phyloP scores from a whole-genome alignment of 2,329 filamentous ascomycete genomes.

The Sporothrix pseudoabietina region DNA sequence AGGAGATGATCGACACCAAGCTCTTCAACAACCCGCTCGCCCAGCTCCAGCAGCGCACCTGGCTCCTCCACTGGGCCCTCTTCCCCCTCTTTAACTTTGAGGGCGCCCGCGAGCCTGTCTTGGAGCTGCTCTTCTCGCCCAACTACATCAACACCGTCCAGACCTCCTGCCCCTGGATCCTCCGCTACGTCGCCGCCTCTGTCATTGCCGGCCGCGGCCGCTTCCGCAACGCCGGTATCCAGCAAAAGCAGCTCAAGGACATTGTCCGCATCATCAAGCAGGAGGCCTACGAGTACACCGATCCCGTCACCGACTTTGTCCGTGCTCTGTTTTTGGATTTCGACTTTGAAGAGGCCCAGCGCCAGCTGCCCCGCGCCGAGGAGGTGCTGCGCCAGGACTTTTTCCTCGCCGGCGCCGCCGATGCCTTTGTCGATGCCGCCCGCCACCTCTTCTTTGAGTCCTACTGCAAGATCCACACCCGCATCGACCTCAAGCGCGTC shows the following conservation, averaged over 20 bases:
- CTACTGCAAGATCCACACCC: conserved; percentile 99
- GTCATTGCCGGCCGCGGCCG: conserved; percentile 91
- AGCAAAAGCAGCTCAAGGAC: conserved; percentile 99
- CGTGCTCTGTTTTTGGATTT: conserved; percentile 94
- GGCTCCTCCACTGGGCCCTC: conserved; percentile 96
- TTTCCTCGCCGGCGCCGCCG: conserved; percentile 83
- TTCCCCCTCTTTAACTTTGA: conserved; percentile 99
- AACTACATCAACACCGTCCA: conserved; percentile 99
- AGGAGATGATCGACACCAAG: conserved; percentile 89
- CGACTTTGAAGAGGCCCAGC: conserved; percentile 95
- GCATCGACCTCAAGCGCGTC: conserved; percentile 97
- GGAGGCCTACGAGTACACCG: conserved; percentile 95
- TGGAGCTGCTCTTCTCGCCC: conserved; percentile 95
- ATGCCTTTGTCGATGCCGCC: conserved; percentile 90
- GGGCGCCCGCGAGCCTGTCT: conserved; percentile 81
- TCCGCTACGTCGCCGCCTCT: conserved; percentile 89
- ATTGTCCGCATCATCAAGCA: conserved; percentile 93
- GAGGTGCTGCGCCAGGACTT: conserved; percentile 91
- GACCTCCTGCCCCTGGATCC: conserved; percentile 93
- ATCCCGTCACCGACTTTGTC: conserved; percentile 95
- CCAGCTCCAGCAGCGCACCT: conserved; percentile 93
- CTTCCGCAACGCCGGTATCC: conserved; percentile 76
- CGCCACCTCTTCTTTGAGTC: conserved; percentile 96
- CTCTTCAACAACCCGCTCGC: conserved; percentile 95
- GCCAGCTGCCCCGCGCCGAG: conserved; percentile 83